Evolutionary conservation across 768 basidiomycete genomes (phyloP).

Genomic region (Podaxis sp.): DNA sequence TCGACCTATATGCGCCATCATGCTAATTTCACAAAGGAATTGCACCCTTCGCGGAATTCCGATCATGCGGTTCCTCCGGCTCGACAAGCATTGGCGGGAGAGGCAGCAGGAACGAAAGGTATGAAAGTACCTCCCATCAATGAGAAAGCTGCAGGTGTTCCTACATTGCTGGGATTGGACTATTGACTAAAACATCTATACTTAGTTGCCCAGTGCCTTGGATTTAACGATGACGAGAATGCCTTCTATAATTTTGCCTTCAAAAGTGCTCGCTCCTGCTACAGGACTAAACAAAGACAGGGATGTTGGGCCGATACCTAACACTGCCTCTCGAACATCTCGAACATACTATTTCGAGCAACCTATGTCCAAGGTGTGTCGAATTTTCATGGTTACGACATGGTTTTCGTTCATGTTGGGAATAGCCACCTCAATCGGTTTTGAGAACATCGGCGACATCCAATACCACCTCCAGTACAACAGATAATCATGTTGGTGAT

Average conservation of each 20-base stretch:
- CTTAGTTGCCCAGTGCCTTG: not conserved
- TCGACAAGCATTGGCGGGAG: not conserved
- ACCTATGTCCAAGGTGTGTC: not conserved
- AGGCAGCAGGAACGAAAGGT: not conserved
- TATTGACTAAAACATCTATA: not conserved
- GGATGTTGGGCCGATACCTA: not conserved
- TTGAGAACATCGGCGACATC: not conserved
- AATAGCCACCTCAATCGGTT: not conserved
- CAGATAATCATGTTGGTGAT: not conserved
- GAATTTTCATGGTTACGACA: not conserved
- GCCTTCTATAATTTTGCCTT: not conserved
- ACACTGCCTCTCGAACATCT: not conserved
- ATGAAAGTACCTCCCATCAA: not conserved
- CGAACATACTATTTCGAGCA: not conserved
- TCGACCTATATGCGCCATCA: too few relatives aligned
- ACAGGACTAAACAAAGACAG: not conserved
- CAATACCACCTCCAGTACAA: not conserved
- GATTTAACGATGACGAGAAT: not conserved
- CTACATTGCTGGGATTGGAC: not conserved
- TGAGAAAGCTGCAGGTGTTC: not conserved
- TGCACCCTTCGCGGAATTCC: not conserved
- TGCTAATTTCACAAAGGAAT: not conserved
- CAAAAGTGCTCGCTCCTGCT: not conserved
- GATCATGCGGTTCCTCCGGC: not conserved
- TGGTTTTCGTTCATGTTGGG: not conserved